Percentiles rank a stretch among this genome's conserved stretches.
Conservation (phyloP, 2,329 filamentous ascomycete species). For the Coleophoma eucalyptorum region DNA sequence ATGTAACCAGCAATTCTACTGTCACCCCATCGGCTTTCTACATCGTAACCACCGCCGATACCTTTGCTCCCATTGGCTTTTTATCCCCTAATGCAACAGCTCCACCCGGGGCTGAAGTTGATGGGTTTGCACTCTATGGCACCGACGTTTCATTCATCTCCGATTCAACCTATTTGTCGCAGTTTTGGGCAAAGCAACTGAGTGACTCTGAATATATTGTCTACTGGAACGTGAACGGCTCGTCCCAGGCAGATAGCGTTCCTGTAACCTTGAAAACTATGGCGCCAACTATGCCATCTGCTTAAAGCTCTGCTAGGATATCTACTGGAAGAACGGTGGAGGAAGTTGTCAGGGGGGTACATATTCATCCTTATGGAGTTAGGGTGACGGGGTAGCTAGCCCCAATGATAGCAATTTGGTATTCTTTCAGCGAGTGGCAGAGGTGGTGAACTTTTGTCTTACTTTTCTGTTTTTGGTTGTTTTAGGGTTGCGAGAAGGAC, state of each 20-base stretch:
- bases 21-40: not conserved
- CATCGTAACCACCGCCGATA: constrained; percentile 5
- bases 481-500: no score
- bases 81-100: constrained; percentile 10
- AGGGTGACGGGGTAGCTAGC: no score
- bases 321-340: no score
- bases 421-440: no score
- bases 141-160: constrained; percentile 19
- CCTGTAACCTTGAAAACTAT: constrained; percentile 14
- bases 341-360: no score
- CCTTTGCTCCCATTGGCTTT: constrained; percentile 21
- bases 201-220: constrained; percentile 10
- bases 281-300: constrained; percentile 1
- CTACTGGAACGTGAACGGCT: constrained; percentile 13
- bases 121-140: constrained; percentile 25
- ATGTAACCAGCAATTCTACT: not conserved
- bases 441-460: no score
- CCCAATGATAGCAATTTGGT: no score
- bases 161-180: constrained; percentile 7
- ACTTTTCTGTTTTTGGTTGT: no score
- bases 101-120: constrained; percentile 5
- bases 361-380: no score
- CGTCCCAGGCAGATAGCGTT: constrained; percentile 2
- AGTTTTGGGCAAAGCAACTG: constrained; percentile 15
- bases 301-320: not conserved